Conservation (phyloP, 2,329 filamentous ascomycete genomes). For the Alternaria postmessia region DNA sequence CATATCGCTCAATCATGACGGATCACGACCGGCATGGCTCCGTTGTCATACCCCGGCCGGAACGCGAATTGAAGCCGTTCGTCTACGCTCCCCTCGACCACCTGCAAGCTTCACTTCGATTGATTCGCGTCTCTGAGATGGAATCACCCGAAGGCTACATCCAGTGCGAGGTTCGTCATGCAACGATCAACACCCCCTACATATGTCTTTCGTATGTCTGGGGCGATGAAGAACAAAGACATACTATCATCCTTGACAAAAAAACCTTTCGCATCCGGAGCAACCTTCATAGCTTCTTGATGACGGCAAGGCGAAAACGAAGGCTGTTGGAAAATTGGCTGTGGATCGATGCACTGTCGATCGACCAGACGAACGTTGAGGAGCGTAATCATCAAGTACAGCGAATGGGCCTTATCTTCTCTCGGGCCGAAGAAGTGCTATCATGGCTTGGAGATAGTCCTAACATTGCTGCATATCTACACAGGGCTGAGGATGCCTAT, state of each 20-base stretch:
- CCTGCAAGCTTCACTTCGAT: background rate
- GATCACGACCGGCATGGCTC: too few species aligned
- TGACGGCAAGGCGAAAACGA: background rate
- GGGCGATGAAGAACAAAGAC: background rate
- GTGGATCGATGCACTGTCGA: slow-evolving; percentile 17
- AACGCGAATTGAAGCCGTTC: too few species aligned
- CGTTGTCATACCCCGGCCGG: too few species aligned
- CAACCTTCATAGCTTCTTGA: slow-evolving; percentile 15
- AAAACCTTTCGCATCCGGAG: background rate
- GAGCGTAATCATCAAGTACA: slow-evolving; percentile 7
- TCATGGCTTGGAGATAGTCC: background rate
- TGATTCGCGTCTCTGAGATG: background rate
- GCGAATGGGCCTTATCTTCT: slow-evolving; percentile 1
- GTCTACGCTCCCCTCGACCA: background rate
- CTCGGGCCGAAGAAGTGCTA: background rate
- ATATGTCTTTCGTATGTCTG: slow-evolving; percentile 20
- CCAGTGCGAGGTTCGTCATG: slow-evolving; percentile 8
- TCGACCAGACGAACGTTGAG: slow-evolving; percentile 3
- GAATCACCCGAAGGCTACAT: background rate
- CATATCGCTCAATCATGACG: too few species aligned
- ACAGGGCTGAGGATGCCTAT: too few species aligned
- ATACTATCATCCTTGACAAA: slow-evolving; percentile 1
- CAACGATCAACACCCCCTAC: slow-evolving; percentile 2
- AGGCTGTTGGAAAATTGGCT: background rate
- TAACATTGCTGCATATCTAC: background rate